phyloP scores from a whole-genome alignment of 805 yeast species.

The Saccharomycopsis javanensis region DNA sequence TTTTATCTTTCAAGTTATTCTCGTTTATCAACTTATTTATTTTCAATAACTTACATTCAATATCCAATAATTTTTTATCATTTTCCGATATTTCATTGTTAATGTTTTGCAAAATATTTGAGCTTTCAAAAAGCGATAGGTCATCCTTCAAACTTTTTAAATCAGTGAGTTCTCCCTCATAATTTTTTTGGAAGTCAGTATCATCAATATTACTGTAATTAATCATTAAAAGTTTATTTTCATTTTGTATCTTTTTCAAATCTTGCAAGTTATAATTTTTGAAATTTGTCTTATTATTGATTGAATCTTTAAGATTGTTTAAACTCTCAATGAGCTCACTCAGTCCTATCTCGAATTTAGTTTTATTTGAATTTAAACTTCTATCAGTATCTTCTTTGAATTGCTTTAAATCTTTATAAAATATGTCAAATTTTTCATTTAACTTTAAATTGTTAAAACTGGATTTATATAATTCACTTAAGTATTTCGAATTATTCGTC shows the following conservation, averaged over 20 bases:
- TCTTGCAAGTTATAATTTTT: slow-evolving; percentile 35
- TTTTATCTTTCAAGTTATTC: slow-evolving; percentile 49
- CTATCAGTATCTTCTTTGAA: neutral
- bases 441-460: neutral
- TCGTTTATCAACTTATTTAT: slow-evolving; percentile 40
- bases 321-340: slow-evolving; percentile 17
- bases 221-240: slow-evolving; percentile 30
- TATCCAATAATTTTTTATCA: slow-evolving; percentile 28
- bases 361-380: neutral
- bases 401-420: neutral
- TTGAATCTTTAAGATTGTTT: neutral
- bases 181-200: neutral
- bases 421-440: neutral
- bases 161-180: slow-evolving; percentile 20
- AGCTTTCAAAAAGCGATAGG: slow-evolving; percentile 26
- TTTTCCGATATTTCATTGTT: slow-evolving; percentile 30
- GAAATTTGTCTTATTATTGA: slow-evolving; percentile 10
- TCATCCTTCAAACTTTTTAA: slow-evolving; percentile 32
- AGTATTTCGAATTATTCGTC: neutral
- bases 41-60: slow-evolving; percentile 42
- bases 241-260: slow-evolving; percentile 27
- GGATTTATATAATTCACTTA: neutral
- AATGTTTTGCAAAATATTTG: slow-evolving; percentile 25
- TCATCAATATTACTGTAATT: slow-evolving; percentile 27
- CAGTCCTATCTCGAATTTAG: neutral